Evolutionary conservation across 345 rosid species (phyloP), one percentile per base, ranked within the genome.

Genomic region (Boechera divaricarpa): DNA sequence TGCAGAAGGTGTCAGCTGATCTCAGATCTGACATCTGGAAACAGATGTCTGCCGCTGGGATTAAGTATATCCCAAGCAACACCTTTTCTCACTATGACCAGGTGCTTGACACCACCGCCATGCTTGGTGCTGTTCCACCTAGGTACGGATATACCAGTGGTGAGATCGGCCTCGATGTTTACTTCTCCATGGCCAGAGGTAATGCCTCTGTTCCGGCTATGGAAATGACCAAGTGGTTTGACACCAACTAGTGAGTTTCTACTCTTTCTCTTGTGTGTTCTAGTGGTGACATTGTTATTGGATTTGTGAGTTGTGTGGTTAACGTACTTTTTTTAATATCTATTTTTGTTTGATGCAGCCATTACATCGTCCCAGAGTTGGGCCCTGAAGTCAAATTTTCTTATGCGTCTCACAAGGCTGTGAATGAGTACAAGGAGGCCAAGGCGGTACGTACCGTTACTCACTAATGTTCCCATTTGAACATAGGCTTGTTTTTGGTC

Each of bases 191-290:
- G 97, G 98, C 97, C 67, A 90, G 98, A 86, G 98, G 98, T 56
- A 94, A 94, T 64, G 98, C 98, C 80, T 75, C 93, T 54, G 97
- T 89, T 4, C 98, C 98, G 1, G 98, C 98, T 44, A 94, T 94
- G 98, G 98, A 94, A 79, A 94, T 94, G 98, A 94, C 98, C 84
- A 94, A 94, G 94, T 94, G 98, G 98, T 92, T 94, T 67, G 98
- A 94, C 87, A 94, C 98, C 86, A 94, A 94, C 92, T 94, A 94
- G 98, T 94, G 82, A 89, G 98, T 94, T 63, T 66, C 47, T 56
- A n/a, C 71, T 44, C 66, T 35, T 64, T 48, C 2, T 44, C 59
- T 54, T 45, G 0, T 36, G 54, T 55, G 4, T 21, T 26, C 5
- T 44, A 1, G 24, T 49, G 2, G 4, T 69, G 60, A 60, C 9